Percentiles rank a stretch among this genome's conserved stretches.
These are phyloP conservation scores for Mycena epipterygia DNA, from an alignment of 768 basidiomycete species.

Conservation along the genomic window DNA sequence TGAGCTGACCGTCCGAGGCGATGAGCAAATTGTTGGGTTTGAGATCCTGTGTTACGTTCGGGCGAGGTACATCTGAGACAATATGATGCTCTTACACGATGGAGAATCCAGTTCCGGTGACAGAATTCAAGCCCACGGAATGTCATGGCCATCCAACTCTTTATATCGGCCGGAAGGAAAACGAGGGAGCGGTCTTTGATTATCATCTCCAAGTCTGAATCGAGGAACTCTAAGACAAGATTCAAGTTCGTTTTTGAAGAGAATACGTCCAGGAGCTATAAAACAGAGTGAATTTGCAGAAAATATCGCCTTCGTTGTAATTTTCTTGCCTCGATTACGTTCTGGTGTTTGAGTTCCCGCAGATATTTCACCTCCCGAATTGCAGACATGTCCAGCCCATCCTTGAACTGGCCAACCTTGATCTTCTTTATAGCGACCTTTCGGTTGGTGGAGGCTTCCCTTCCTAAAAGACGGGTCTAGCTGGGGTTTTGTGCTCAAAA, in stretches of 20 bases:
- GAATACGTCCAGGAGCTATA: conserved; percentile 94
- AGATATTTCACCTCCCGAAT: conserved; percentile 98
- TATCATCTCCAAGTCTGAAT: conserved; percentile 96
- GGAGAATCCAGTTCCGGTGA: conserved; percentile 93
- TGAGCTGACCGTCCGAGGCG: conserved; percentile 90
- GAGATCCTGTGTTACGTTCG: conserved; percentile 75
- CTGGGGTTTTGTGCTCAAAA: background rate
- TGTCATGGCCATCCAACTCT: conserved; percentile 99
- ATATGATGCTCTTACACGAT: conserved; percentile 74
- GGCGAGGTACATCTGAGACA: background rate
- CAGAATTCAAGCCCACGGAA: conserved; percentile 98
- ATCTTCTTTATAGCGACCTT: conserved; percentile 99
- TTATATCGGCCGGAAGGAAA: conserved; percentile 96
- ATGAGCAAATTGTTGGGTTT: conserved; percentile 99
- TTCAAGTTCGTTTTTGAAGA: conserved; percentile 97
- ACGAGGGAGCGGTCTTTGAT: conserved; percentile 95
- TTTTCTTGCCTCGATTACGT: conserved; percentile 87
- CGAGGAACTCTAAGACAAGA: conserved; percentile 95
- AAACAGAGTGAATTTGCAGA: conserved; percentile 3
- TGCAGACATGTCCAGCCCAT: conserved; percentile 99
- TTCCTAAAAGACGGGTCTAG: conserved; percentile 59
- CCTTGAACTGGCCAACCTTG: conserved; percentile 96
- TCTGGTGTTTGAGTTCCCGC: conserved; percentile 93
- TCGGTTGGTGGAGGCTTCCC: conserved; percentile 79
- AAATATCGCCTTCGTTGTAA: background rate